Evolutionary conservation across 2,329 filamentous ascomycete species (phyloP).

Genomic region (Xylaria sp.): DNA sequence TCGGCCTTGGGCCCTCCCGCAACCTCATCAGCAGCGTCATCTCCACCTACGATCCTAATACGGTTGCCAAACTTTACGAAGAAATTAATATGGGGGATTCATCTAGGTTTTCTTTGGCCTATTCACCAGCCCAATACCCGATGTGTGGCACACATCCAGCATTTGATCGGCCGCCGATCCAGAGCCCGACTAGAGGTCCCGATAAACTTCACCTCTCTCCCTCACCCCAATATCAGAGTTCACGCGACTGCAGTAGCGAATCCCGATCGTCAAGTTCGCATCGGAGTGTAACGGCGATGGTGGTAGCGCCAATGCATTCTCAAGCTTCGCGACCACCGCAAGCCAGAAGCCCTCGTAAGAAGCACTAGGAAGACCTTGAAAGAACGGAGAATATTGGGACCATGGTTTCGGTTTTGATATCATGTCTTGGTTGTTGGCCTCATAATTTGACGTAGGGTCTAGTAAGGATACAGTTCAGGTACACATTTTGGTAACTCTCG

Average conservation of each 20-base stretch:
- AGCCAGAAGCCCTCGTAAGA: background rate
- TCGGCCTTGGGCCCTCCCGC: background rate
- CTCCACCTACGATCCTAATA: background rate
- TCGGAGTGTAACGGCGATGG: too few species aligned
- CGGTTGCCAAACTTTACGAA: background rate
- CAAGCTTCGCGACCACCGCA: too few species aligned
- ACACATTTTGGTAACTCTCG: too few species aligned
- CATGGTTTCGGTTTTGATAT: too few species aligned
- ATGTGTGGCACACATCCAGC: background rate
- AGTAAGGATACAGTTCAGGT: too few species aligned
- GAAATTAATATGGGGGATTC: background rate
- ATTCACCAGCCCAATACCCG: background rate
- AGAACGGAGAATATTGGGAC: too few species aligned
- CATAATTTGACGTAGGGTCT: too few species aligned
- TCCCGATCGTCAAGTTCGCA: background rate
- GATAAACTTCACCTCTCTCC: background rate
- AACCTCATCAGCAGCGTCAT: conserved; percentile 22
- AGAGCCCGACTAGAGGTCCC: background rate
- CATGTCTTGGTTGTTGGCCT: too few species aligned
- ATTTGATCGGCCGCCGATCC: background rate
- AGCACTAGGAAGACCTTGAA: too few species aligned
- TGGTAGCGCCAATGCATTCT: background rate
- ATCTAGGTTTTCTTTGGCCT: background rate
- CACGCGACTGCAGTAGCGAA: background rate
- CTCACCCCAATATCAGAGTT: background rate